Base-by-base conservation (phyloP, 1,284 basidiomycete species). In the Ceratobasidium sp. region DNA sequence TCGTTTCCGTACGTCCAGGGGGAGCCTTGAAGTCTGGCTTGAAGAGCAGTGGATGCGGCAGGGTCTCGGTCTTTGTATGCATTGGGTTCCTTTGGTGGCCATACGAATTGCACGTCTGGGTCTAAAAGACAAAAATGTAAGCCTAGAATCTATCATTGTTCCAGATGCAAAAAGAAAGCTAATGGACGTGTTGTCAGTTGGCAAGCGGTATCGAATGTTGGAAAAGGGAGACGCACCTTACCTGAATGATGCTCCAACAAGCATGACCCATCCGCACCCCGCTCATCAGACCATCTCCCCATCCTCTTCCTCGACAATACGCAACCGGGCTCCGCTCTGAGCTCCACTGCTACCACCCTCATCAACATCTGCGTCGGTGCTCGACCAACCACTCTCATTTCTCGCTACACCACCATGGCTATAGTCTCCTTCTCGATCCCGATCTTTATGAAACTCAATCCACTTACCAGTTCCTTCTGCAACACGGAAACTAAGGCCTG, bases 391-490 rank as follows among this genome's bases (percentile, higher is more conserved):
- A 59, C 30, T 70, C 26, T 70, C 67, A 14, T 50, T 49, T 41
- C 64, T 38, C 18, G 28, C 23, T 23, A 50, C 52, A 41, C 54
- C 52, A n/a, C 73, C 55, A 41, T 73, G 72, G 11, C 35, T 38
- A 55, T 63, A 49, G 49, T 66, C 43, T 14, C 72, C 72, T 28
- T 55, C 49, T 23, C 67, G 59, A 13, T 63, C 58, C 4, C 73
- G 80, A 79, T 78, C 80, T 79, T 72, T 76, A 77, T 74, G 77
- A 73, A 87, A 81, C 77, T 85, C 85, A 78, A 87, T 83, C 87
- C 87, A 94, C 94, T 91, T 86, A 91, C 94, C 92, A 77, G 91
- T 87, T 72, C 86, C 87, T 61, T 86, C 83, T 9, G 89, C 87
- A 52, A 96, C 84, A 58, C 89, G 87, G 79, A 88, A 98, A 74